phyloP scores from a whole-genome alignment of 306 rosid genomes.

The Vigna angularis region DNA sequence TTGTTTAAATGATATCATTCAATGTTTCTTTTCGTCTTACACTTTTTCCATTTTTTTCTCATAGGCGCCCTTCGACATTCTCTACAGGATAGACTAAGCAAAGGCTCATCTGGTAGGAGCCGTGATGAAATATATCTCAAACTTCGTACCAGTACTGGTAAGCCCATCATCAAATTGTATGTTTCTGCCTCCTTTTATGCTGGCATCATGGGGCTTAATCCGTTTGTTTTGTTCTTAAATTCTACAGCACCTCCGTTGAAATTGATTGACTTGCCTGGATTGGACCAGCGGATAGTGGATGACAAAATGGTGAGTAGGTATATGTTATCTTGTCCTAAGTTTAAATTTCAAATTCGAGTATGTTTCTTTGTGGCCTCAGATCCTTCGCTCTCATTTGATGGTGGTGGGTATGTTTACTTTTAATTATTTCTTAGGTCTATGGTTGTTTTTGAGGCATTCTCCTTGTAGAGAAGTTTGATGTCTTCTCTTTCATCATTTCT shows the following conservation, averaged over 20 bases:
- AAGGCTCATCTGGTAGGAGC: constrained; percentile 75
- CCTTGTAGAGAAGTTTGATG: constrained; percentile 41
- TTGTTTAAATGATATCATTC: neutral
- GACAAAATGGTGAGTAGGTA: constrained; percentile 77
- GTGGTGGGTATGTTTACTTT: constrained; percentile 19
- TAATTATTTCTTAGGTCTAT: constrained; percentile 36
- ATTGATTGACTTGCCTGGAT: constrained; percentile 95
- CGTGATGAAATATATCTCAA: constrained; percentile 91
- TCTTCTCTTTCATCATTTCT: constrained; percentile 40
- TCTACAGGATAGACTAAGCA: constrained; percentile 90
- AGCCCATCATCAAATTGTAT: constrained; percentile 14
- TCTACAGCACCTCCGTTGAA: constrained; percentile 88
- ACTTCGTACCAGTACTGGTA: constrained; percentile 87
- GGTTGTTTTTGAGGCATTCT: constrained; percentile 31
- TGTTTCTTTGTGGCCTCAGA: constrained; percentile 15
- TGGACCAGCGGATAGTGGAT: constrained; percentile 86
- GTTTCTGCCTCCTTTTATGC: constrained; percentile 35
- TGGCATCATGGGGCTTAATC: constrained; percentile 19
- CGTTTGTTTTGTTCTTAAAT: constrained; percentile 38
- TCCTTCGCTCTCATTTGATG: constrained; percentile 32
- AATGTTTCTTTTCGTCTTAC: constrained; percentile 25
- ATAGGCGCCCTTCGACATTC: constrained; percentile 95
- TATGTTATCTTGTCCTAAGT: constrained; percentile 28
- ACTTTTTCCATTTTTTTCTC: constrained; percentile 3
- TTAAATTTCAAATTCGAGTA: constrained; percentile 14